Evolutionary conservation across 2,329 filamentous ascomycete species (phyloP), one percentile per base, ranked within the genome.

Genomic region (Massarina eburnea): DNA sequence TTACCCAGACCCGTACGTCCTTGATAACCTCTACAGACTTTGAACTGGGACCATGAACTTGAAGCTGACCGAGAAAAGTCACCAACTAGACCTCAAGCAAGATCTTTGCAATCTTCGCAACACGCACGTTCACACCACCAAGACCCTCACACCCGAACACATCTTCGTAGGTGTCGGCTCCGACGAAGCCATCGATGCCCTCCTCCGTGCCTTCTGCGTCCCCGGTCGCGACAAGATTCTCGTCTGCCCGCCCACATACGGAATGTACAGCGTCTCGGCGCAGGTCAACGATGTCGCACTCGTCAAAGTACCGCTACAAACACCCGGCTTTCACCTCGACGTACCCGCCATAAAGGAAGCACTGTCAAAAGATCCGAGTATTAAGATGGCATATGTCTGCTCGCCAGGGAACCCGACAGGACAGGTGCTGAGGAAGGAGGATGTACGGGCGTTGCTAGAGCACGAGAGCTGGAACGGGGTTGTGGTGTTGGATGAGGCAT

Each of bases 231-330:
- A 99, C 73, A 90, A 88, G 66, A 95, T 99, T 66, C 81, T 99
- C 27, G 92, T 90, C 33, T 97, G 92, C 66, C 94, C 94, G 15
- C 94, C 94, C 1, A 99, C 94, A 1, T 99, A 99, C 70, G 94
- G 94, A 73, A 99, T 99, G 94, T 99, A 99, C 76, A 79, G 83
- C 37, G 94, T 99, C 15, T 95, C 89, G 6, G 94, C 94, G 1
- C 88, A 95, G 67, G 86, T 96, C 57, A 99, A 99, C 75, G 94
- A 97, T 65, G 79, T 99, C 17, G 80, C 80, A 36, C 82, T 97
- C 20, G 86, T 95, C 58, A 89, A 88, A 67, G 84, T 97, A n/a
- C 91, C 91, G 0, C 77, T 97, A 18, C 80, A 88, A 38, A 81
- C 84, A 1, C 85, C 89, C 1, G 76, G 72, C 4, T 99, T 97